Percentiles rank a stretch among this genome's conserved stretches.
These are phyloP conservation scores for Manihot esculenta DNA, from an alignment of 441 rosid genomes.

Conservation along the genomic window DNA sequence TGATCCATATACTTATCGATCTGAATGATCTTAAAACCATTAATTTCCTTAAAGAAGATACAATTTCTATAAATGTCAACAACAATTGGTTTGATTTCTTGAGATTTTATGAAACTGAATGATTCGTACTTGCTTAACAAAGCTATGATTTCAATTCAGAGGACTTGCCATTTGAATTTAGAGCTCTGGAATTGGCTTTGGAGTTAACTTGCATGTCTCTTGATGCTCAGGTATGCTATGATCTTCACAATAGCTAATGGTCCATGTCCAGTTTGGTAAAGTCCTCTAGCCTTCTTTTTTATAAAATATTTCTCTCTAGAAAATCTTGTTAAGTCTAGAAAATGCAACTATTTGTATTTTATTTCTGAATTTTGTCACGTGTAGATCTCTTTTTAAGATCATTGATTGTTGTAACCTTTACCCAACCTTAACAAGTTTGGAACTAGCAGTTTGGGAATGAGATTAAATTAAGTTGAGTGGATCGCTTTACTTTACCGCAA, in stretches of 20 bases:
- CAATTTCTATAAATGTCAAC: conserved; percentile 12
- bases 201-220: conserved; percentile 86
- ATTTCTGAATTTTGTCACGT: background rate
- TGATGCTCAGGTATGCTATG: conserved; percentile 74
- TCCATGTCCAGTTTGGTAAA: conserved; percentile 4
- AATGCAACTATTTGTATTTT: background rate
- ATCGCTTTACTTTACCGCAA: no score
- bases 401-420: background rate
- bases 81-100: conserved; percentile 1
- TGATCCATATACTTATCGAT: conserved; percentile 3
- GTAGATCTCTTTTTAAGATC: background rate
- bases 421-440: background rate
- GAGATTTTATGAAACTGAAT: conserved; percentile 11
- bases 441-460: background rate
- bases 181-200: conserved; percentile 91
- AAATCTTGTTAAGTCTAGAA: conserved; percentile 11
- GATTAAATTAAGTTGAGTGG: background rate
- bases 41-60: background rate
- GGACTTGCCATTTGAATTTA: conserved; percentile 95
- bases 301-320: background rate
- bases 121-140: conserved; percentile 22
- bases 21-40: background rate
- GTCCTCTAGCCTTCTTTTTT: background rate
- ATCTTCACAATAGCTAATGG: conserved; percentile 12
- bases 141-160: conserved; percentile 51